phyloP scores from a whole-genome alignment of 2,329 filamentous ascomycete species.

The Neofusicoccum cordaticola region DNA sequence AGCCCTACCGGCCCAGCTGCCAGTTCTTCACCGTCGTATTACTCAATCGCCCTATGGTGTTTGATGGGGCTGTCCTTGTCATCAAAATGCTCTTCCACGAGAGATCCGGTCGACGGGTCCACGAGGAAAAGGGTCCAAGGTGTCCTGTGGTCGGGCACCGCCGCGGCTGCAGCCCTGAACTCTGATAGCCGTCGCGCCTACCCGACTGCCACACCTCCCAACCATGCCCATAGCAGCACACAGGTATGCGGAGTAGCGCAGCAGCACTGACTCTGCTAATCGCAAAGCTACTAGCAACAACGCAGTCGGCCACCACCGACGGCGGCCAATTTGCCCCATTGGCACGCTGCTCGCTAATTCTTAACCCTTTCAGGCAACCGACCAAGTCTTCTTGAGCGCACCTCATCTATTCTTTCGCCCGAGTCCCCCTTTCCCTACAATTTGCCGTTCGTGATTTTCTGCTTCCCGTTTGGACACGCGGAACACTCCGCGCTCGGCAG shows the following conservation, averaged over 20 bases:
- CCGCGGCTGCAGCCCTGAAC: neutral
- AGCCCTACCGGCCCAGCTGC: conserved; percentile 6
- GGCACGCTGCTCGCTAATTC: neutral
- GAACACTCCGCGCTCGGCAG: conserved; percentile 1
- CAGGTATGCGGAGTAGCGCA: neutral
- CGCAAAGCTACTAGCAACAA: neutral
- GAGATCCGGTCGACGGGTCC: no score
- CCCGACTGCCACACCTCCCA: neutral
- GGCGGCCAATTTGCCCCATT: neutral
- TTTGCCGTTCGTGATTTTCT: neutral
- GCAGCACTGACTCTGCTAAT: neutral
- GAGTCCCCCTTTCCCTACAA: conserved; percentile 1
- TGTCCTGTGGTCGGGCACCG: neutral
- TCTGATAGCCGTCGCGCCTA: neutral
- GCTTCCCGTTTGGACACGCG: neutral
- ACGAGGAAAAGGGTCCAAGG: neutral
- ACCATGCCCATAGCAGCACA: neutral
- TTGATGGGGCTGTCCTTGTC: neutral
- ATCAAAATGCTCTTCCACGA: no score
- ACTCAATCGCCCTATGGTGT: neutral
- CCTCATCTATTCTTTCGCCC: neutral
- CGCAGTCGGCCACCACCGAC: neutral
- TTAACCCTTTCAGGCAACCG: conserved; percentile 5
- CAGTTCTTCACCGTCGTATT: conserved; percentile 10
- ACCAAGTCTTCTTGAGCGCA: neutral